These are phyloP conservation scores for Kuraishia molischiana DNA, from an alignment of 805 yeast species.

Conservation along the genomic window DNA sequence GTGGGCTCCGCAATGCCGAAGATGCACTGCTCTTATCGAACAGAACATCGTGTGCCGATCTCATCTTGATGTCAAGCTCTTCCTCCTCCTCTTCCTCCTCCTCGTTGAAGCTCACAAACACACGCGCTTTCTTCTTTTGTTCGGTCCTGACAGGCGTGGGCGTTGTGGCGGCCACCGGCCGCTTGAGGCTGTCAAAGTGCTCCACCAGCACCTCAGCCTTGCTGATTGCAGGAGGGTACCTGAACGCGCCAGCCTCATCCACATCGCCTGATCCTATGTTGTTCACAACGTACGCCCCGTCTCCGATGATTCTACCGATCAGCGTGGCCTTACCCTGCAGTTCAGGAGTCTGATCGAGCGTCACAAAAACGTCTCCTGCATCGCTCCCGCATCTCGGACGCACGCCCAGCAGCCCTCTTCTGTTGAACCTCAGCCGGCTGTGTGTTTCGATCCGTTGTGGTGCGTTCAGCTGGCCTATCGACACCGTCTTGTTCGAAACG, in stretches of 20 bases:
- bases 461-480: neutral
- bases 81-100: slow-evolving; percentile 5
- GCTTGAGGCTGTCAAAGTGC: slow-evolving; percentile 36
- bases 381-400: slow-evolving; percentile 17
- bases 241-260: slow-evolving; percentile 30
- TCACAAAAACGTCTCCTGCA: slow-evolving; percentile 36
- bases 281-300: slow-evolving; percentile 41
- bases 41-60: slow-evolving; percentile 29
- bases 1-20: neutral
- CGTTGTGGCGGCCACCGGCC: neutral
- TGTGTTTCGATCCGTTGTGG: slow-evolving; percentile 31
- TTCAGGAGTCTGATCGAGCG: slow-evolving; percentile 35
- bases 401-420: slow-evolving; percentile 47
- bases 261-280: slow-evolving; percentile 39
- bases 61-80: slow-evolving; percentile 21
- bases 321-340: slow-evolving; percentile 32
- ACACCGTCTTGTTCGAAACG: neutral
- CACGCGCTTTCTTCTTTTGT: slow-evolving; percentile 14
- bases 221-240: slow-evolving; percentile 39
- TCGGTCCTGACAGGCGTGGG: neutral
- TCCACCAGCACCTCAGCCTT: slow-evolving; percentile 31
- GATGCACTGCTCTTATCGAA: slow-evolving; percentile 14
- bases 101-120: slow-evolving; percentile 1
- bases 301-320: slow-evolving; percentile 52
- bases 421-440: slow-evolving; percentile 36